phyloP scores from a whole-genome alignment of 257 asterid species.

The Linaria vulgaris region DNA sequence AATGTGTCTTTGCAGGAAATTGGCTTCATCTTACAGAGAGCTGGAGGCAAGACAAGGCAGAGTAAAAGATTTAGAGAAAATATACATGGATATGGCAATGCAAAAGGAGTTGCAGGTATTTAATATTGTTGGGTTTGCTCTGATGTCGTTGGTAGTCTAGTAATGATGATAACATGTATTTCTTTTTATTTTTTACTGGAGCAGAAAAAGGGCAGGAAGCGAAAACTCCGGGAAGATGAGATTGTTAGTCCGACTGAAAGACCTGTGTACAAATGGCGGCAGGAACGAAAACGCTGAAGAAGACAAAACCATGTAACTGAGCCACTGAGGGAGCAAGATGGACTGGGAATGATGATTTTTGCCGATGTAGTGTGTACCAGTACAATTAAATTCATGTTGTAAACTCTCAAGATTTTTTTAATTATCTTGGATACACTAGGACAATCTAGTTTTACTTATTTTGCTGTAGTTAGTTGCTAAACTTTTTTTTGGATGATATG shows the following conservation, averaged over 20 bases:
- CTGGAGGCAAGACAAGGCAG: conserved; percentile 73
- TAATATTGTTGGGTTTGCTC: no score
- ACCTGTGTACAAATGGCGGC: conserved; percentile 80
- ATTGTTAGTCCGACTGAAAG: conserved; percentile 50
- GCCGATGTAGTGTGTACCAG: no score
- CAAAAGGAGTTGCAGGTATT: conserved; percentile 92
- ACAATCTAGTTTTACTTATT: no score
- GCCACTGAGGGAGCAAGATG: background rate
- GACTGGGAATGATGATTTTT: no score
- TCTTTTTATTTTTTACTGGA: no score
- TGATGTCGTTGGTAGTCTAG: no score
- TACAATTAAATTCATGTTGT: no score
- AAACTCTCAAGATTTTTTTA: no score
- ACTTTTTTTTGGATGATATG: no score
- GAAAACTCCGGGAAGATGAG: conserved; percentile 86
- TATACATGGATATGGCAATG: conserved; percentile 74
- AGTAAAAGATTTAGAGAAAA: conserved; percentile 64
- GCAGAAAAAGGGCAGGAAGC: conserved; percentile 84
- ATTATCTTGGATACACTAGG: no score
- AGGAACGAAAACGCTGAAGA: conserved; percentile 64
- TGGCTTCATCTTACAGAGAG: conserved; percentile 63
- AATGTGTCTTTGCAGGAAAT: conserved; percentile 51
- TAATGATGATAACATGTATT: no score
- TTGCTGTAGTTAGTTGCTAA: no score
- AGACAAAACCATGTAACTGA: background rate